Percentiles rank a stretch among this genome's conserved stretches.
Evolutionary conservation across 331 rosid genomes (phyloP).

Genomic region (Rhamnella rubrinervis): DNA sequence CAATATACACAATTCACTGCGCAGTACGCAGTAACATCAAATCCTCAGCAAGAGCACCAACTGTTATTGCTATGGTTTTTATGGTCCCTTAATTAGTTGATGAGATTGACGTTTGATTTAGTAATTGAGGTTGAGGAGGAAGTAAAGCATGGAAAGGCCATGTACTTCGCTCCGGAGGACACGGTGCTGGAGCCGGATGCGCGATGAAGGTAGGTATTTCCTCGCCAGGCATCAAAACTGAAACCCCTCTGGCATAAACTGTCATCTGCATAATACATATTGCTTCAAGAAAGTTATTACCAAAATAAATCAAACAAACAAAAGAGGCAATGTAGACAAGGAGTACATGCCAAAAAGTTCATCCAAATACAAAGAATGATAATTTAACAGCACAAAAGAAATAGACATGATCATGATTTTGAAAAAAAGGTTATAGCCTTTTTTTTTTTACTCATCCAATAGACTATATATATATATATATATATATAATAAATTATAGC

Average conservation of each 20-base stretch:
- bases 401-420: too few relatives aligned
- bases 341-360: not conserved
- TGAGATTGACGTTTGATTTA: not conserved
- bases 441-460: too few relatives aligned
- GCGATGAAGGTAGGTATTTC: slow-evolving; percentile 65
- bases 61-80: not conserved
- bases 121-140: not conserved
- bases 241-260: slow-evolving; percentile 45
- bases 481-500: too few relatives aligned
- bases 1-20: not conserved
- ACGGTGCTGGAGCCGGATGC: slow-evolving; percentile 56
- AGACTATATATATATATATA: too few relatives aligned
- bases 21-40: not conserved
- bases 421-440: too few relatives aligned
- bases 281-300: too few relatives aligned
- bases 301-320: not conserved
- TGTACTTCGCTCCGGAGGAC: slow-evolving; percentile 36
- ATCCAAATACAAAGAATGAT: not conserved
- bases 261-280: slow-evolving; percentile 40
- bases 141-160: slow-evolving; percentile 34
- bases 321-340: not conserved
- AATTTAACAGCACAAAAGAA: too few relatives aligned
- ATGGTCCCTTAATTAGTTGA: too few relatives aligned
- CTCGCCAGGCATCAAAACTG: slow-evolving; percentile 78
- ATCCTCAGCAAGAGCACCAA: not conserved